Conservation (phyloP, 345 rosid genomes). For the Citrus reticulata region DNA sequence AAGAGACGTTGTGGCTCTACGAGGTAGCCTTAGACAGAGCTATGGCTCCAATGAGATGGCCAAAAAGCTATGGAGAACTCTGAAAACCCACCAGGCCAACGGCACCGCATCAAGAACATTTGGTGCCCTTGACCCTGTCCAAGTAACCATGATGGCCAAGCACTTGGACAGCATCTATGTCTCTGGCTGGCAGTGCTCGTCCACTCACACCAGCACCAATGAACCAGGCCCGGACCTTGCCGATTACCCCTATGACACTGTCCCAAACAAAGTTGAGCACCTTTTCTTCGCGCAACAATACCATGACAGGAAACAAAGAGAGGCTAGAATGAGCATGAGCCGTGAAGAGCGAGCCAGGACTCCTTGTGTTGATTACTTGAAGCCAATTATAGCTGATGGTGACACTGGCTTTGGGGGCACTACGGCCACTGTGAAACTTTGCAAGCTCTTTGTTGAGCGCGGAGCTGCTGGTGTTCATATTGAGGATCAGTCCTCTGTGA, state of each 20-base stretch:
- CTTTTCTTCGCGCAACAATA: conserved; percentile 91
- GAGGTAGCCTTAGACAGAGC: conserved; percentile 75
- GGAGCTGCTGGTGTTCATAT: conserved; percentile 96
- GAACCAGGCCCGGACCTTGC: conserved; percentile 99
- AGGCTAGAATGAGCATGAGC: conserved; percentile 87
- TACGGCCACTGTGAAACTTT: conserved; percentile 89
- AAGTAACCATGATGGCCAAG: conserved; percentile 97
- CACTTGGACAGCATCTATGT: conserved; percentile 83
- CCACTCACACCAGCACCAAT: conserved; percentile 87
- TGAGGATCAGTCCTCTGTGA: conserved; percentile 92
- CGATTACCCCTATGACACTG: conserved; percentile 93
- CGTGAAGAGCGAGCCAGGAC: conserved; percentile 78
- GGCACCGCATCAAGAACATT: conserved; percentile 93
- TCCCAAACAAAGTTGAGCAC: conserved; percentile 94
- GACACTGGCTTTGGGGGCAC: conserved; percentile 96
- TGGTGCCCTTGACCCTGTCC: conserved; percentile 92
- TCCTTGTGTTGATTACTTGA: conserved; percentile 81
- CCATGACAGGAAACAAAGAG: conserved; percentile 92
- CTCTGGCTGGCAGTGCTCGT: conserved; percentile 99
- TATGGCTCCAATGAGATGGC: conserved; percentile 91
- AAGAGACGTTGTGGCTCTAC: conserved; percentile 78
- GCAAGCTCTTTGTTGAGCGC: conserved; percentile 92
- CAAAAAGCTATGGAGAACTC: conserved; percentile 85
- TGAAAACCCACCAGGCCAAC: conserved; percentile 82
- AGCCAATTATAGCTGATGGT: conserved; percentile 97